These are phyloP conservation scores for Phlebiopsis gigantea DNA, from an alignment of 768 basidiomycete genomes.

Conservation along the genomic window DNA sequence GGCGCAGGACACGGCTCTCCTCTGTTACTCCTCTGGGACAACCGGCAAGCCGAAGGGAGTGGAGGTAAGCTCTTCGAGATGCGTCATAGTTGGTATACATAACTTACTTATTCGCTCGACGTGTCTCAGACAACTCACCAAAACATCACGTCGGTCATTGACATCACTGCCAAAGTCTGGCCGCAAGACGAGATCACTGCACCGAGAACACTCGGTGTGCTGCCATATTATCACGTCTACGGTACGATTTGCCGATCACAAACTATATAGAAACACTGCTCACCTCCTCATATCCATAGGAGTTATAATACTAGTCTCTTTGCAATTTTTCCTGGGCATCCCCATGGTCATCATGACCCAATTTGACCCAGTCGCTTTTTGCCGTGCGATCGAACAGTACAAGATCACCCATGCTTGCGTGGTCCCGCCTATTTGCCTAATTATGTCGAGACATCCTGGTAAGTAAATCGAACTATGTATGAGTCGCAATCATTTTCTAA, in stretches of 20 bases:
- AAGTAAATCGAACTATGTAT: constrained; percentile 16
- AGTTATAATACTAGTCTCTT: constrained; percentile 46
- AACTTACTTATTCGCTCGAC: too few relatives aligned
- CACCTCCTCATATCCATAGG: constrained; percentile 20
- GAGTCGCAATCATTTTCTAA: neutral
- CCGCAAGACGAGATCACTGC: constrained; percentile 30
- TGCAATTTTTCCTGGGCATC: constrained; percentile 28
- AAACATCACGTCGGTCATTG: constrained; percentile 58
- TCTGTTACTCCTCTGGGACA: constrained; percentile 68
- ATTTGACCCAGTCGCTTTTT: constrained; percentile 69
- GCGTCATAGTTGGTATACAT: too few relatives aligned
- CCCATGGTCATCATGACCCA: constrained; percentile 57
- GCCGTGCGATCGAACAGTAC: constrained; percentile 59
- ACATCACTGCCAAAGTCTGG: constrained; percentile 44
- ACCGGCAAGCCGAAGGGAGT: constrained; percentile 77
- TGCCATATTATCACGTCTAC: constrained; percentile 57
- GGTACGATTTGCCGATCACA: constrained; percentile 21
- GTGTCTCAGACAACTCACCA: constrained; percentile 48
- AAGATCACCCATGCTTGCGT: constrained; percentile 49
- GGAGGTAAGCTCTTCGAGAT: constrained; percentile 29
- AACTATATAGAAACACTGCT: neutral
- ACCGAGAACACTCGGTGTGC: constrained; percentile 55
- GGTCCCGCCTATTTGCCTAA: constrained; percentile 78
- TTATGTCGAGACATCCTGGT: constrained; percentile 45
- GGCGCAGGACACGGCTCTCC: constrained; percentile 52